Evolutionary conservation across 306 rosid genomes (phyloP).

Genomic region (Luffa acutangula): DNA sequence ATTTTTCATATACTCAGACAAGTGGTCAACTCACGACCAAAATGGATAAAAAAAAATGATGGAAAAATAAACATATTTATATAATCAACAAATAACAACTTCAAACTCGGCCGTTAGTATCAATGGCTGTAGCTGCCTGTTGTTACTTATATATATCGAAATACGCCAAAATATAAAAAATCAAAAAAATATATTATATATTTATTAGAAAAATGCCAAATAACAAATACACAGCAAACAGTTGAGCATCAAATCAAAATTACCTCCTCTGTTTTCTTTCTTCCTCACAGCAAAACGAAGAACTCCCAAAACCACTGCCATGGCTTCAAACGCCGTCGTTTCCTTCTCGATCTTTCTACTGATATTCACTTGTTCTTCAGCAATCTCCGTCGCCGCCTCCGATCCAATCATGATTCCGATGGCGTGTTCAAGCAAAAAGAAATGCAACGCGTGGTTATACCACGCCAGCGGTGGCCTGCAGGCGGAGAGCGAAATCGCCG

Average conservation of each 20-base stretch:
- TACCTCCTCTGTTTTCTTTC: conserved; percentile 2
- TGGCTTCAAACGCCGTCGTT: conserved; percentile 34
- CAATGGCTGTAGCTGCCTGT: background rate
- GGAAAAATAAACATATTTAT: background rate
- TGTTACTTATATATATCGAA: background rate
- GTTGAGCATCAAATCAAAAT: background rate
- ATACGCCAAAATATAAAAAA: background rate
- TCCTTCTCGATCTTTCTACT: conserved; percentile 24
- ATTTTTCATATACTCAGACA: too few species aligned
- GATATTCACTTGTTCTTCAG: background rate
- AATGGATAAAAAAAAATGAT: background rate
- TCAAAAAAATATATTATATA: too few species aligned
- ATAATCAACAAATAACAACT: background rate
- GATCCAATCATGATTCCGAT: conserved; percentile 27
- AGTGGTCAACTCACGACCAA: too few species aligned
- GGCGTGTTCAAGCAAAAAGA: conserved; percentile 25
- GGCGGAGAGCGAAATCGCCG: conserved; percentile 23
- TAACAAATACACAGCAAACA: conserved; percentile 17
- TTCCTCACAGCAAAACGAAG: conserved; percentile 13
- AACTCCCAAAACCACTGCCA: conserved; percentile 25
- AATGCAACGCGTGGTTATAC: conserved; percentile 56
- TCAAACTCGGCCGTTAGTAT: background rate
- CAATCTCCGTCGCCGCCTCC: background rate
- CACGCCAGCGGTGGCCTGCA: conserved; percentile 17
- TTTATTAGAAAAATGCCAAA: conserved; percentile 8